These are phyloP conservation scores for Boletus insuetus DNA, from an alignment of 768 basidiomycete species.

Conservation along the genomic window DNA sequence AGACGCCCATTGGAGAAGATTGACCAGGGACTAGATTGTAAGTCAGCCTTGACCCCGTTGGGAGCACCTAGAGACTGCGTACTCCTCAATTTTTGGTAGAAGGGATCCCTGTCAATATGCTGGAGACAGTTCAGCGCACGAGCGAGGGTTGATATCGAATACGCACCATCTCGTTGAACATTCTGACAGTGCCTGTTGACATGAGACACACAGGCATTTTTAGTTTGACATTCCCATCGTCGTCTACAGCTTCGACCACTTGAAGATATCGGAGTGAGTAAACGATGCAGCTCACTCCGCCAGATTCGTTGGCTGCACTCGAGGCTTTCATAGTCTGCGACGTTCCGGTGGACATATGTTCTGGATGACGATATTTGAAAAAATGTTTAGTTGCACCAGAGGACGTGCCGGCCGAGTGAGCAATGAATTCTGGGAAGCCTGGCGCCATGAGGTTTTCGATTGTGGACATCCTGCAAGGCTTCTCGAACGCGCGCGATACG, in stretches of 20 bases:
- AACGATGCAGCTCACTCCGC: constrained; percentile 19
- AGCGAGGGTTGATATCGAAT: background rate
- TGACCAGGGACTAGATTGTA: constrained; percentile 10
- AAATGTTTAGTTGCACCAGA: constrained; percentile 16
- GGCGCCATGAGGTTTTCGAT: constrained; percentile 23
- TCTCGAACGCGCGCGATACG: constrained; percentile 18
- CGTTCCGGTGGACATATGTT: constrained; percentile 18
- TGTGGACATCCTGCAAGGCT: constrained; percentile 15
- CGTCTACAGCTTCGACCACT: constrained; percentile 9
- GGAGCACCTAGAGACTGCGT: background rate
- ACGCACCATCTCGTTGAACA: constrained; percentile 19
- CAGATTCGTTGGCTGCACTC: constrained; percentile 1
- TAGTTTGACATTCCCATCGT: constrained; percentile 9
- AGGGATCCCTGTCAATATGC: constrained; percentile 13
- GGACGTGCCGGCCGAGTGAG: constrained; percentile 19
- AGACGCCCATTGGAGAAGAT: constrained; percentile 16
- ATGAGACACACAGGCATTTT: constrained; percentile 18
- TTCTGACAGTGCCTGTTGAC: constrained; percentile 23
- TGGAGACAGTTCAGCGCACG: constrained; percentile 2
- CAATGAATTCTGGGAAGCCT: constrained; percentile 23
- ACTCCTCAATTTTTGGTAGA: constrained; percentile 9
- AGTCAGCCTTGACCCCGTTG: background rate
- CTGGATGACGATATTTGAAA: constrained; percentile 21
- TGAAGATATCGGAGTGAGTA: constrained; percentile 20
- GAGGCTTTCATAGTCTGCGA: constrained; percentile 13